Conservation (phyloP, 306 rosid genomes). For the Vigna trinervia region DNA sequence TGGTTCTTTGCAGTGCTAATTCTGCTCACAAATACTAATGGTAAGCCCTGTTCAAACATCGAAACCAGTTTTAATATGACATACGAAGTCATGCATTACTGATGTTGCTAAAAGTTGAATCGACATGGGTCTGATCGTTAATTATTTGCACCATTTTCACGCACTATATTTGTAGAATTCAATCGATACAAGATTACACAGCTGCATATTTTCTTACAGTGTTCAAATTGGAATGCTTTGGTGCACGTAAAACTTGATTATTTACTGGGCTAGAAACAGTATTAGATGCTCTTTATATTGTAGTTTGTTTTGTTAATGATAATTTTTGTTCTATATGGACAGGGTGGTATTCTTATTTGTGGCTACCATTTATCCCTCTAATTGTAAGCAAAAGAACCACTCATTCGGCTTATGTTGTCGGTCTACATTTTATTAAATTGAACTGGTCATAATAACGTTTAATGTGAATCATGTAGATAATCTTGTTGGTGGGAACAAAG, state of each 20-base stretch:
- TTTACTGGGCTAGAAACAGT: background rate
- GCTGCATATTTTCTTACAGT: background rate
- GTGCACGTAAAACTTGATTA: background rate
- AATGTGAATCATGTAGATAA: conserved; percentile 52
- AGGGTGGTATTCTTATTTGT: conserved; percentile 69
- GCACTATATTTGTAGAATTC: conserved; percentile 9
- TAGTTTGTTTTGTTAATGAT: background rate
- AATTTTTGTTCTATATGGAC: conserved; percentile 41
- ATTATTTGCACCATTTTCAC: background rate
- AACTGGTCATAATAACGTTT: conserved; percentile 25
- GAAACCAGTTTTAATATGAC: background rate
- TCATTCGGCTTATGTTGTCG: conserved; percentile 12
- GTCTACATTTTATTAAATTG: background rate
- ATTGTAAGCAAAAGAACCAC: conserved; percentile 55
- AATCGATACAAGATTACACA: background rate
- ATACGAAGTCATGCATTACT: background rate
- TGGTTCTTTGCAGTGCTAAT: conserved; percentile 73
- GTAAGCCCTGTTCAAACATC: conserved; percentile 37
- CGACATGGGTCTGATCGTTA: background rate
- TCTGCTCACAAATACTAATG: conserved; percentile 62
- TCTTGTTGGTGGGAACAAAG: conserved; percentile 74
- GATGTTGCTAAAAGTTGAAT: background rate
- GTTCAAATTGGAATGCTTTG: background rate
- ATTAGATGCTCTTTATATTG: background rate
- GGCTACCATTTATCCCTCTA: conserved; percentile 79